Evolutionary conservation across 192 early-diverging fungal species (phyloP), one percentile per base, ranked within the genome.

Genomic region (Podila epicladia): DNA sequence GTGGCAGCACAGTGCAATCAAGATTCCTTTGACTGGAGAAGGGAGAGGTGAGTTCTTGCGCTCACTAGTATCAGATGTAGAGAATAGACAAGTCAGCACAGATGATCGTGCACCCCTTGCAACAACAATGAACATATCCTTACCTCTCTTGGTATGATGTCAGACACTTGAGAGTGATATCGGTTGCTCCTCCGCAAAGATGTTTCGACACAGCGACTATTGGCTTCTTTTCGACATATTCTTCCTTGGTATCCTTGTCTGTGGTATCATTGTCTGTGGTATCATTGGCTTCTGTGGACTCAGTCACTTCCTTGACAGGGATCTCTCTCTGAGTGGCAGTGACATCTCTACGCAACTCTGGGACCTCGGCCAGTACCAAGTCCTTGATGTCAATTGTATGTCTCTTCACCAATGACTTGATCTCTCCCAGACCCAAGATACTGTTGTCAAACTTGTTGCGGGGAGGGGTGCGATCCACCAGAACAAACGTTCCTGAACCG

Each of bases 1-100:
- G 82, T 97, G 96, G 74, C 96, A 97, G 82, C 96, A 98, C 5
- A 96, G 86, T 17, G 96, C 95, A 67, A 98, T 95, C 26, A 94
- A 82, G 24, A 97, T 85, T 19, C 93, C 93, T 9, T 83, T 83
- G 9, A 95, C 83, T 11, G 86, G 73, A 22, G 88, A 86, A 6
- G 82, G 72, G 13, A 68, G 57, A 20, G 22, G 29, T 2, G 71
- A 73, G 5, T 67, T 28, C 20, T 55, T 35, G 15, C 55, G 29
- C 19, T 67, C 69, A 29, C 72, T 79, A 57, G 31, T 53, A 19
- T 29, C 41, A 19, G 32, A 19, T 22, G 48, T 22, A 41, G 72
- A n/a, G 20, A 45, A 45, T 45, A 45, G 13, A 17, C 17, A 12
- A 15, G 41, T 45, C 41, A 45, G 38, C 38, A 41, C 38, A 45